Conservation (phyloP, 768 basidiomycete species). For the Trametes punicea region DNA sequence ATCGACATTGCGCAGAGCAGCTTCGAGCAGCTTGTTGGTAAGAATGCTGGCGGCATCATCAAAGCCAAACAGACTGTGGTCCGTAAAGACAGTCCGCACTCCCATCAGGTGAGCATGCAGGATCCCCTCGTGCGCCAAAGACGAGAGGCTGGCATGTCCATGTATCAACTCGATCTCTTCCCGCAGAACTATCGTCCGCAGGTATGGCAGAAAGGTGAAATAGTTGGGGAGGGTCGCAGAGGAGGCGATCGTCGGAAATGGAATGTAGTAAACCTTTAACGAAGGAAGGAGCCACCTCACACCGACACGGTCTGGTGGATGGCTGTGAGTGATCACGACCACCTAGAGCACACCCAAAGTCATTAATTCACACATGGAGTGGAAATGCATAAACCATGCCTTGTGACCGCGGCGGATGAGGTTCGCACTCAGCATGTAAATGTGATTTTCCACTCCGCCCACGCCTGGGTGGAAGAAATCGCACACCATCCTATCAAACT, state of each 20-base stretch:
- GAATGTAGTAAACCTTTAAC: constrained; percentile 93
- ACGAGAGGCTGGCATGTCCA: constrained; percentile 86
- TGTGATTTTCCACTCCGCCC: constrained; percentile 96
- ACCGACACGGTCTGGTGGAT: constrained; percentile 81
- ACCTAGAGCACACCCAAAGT: constrained; percentile 48
- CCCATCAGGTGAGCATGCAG: constrained; percentile 85
- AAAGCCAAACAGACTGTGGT: constrained; percentile 95
- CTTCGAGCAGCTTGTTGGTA: constrained; percentile 92
- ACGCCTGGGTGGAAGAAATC: constrained; percentile 96
- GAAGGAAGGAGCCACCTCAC: constrained; percentile 84
- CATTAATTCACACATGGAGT: not conserved
- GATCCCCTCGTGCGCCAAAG: constrained; percentile 90
- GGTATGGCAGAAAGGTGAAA: constrained; percentile 87
- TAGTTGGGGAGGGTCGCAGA: constrained; percentile 95
- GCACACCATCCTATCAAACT: constrained; percentile 72
- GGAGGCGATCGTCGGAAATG: constrained; percentile 83
- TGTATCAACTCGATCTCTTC: constrained; percentile 88
- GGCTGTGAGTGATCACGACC: constrained; percentile 91
- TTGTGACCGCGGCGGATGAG: constrained; percentile 84
- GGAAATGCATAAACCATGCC: constrained; percentile 36
- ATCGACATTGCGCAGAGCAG: constrained; percentile 85
- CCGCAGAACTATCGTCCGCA: constrained; percentile 82
- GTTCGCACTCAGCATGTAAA: constrained; percentile 86
- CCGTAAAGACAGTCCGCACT: constrained; percentile 90
- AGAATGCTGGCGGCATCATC: constrained; percentile 96